Base-by-base conservation (phyloP, 345 rosid species). In the Rubroshorea leprosula region DNA sequence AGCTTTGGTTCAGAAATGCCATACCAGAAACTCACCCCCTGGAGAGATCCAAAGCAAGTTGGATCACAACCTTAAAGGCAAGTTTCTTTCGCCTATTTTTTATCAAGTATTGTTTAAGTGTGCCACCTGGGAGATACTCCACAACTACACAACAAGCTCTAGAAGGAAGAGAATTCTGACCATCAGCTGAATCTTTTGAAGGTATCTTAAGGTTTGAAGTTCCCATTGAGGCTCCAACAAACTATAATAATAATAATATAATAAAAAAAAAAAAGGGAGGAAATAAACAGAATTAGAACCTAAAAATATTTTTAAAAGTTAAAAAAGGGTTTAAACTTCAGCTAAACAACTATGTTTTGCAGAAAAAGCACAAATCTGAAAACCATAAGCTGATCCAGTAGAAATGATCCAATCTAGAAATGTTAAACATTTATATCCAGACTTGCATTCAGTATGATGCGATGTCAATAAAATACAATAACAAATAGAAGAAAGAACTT, bases 151-250 rank as follows among this genome's bases (percentile, higher is more conserved):
- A 93, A 57, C 97, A 93, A 26, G 96, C 99, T 72, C 69, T 79
- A 23, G 88, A 65, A 55, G 93, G 87, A 47, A 81, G 55, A 2
- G 73, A 54, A 49, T 18, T 24, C 44, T 49, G 74, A 35, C 45
- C 72, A 57, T 77, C 87, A 44, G 60, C 53, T 16, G 76, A 62
- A 54, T 48, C 68, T 55, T 74, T 70, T 0, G 75, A 45, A 64
- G 93, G 87, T 76, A 89, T 70, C 74, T 78, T 93, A 22, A 89
- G 96, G 64, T 93, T 82, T 50, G 75, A 76, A 25, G 96, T 83
- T 69, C 99, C 97, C 94, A 93, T 78, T 9, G 97, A 87, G 43
- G 97, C 99, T 58, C 99, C 97, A 60, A 89, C 65, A 69, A 93
- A 89, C 99, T 93, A 77, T 59, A 43, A 25, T 27, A 5, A 53